Percentiles rank a stretch among this genome's conserved stretches.
phyloP scores from a whole-genome alignment of 176 grass and related monocot genomes.

The Elymus sibiricus region DNA sequence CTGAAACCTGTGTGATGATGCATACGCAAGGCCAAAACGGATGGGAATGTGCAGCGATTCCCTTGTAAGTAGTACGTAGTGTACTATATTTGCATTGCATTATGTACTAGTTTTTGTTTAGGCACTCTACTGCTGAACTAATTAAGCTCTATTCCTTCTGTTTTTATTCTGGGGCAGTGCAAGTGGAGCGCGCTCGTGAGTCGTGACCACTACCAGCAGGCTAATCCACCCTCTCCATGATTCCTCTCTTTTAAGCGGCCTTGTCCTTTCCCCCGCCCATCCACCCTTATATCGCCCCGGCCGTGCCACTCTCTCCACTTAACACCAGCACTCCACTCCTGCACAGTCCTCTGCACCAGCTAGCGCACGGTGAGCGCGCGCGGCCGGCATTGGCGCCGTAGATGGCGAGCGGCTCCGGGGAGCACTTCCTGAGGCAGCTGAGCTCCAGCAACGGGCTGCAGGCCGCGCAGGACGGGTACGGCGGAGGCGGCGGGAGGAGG shows the following conservation, averaged over 20 bases:
- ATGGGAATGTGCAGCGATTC: background rate
- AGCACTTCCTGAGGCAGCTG: slow-evolving; percentile 71
- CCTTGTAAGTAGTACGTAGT: background rate
- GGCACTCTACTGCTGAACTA: background rate
- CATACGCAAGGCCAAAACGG: slow-evolving; percentile 17
- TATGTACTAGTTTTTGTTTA: background rate
- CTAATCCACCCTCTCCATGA: background rate
- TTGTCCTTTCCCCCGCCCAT: slow-evolving; percentile 38
- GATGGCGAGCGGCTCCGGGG: slow-evolving; percentile 50
- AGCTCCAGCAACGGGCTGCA: slow-evolving; percentile 47
- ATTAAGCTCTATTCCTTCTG: background rate
- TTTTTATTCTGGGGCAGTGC: background rate
- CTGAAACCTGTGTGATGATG: slow-evolving; percentile 22
- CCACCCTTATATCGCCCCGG: slow-evolving; percentile 22
- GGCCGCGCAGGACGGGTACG: slow-evolving; percentile 4
- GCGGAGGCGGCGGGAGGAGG: slow-evolving; percentile 6
- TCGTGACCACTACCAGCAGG: slow-evolving; percentile 37
- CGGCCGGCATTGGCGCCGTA: background rate
- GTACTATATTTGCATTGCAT: background rate
- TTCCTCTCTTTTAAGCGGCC: slow-evolving; percentile 28
- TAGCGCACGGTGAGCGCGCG: background rate
- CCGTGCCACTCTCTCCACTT: slow-evolving; percentile 12
- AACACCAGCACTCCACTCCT: background rate
- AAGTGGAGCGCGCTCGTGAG: slow-evolving; percentile 49
- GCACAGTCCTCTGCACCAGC: background rate